Percentiles rank a stretch among this genome's conserved stretches.
phyloP scores from a whole-genome alignment of 2,329 filamentous ascomycete genomes.

The Sporothrix phasma region DNA sequence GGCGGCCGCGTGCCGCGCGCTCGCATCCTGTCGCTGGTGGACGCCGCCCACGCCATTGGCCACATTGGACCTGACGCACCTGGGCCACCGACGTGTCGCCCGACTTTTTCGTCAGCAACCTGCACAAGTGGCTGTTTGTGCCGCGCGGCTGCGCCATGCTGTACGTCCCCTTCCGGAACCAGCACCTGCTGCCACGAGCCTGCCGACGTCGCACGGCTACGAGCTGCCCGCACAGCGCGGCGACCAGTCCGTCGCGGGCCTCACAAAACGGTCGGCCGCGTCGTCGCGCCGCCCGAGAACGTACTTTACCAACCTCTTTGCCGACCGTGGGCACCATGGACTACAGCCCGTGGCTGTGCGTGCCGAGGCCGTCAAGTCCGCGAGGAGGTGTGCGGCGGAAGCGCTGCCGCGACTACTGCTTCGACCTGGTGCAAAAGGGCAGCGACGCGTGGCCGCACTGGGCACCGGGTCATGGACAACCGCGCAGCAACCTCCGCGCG shows the following conservation, averaged over 20 bases:
- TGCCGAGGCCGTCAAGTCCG: constrained; percentile 54
- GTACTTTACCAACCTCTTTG: constrained; percentile 52
- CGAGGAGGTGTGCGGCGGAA: constrained; percentile 49
- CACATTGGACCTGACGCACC: constrained; percentile 53
- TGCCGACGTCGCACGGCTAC: constrained; percentile 63
- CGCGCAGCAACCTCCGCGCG: constrained; percentile 38
- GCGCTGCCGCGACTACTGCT: constrained; percentile 48
- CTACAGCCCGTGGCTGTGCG: constrained; percentile 50
- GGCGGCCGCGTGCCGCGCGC: constrained; percentile 43
- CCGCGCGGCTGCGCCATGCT: constrained; percentile 62
- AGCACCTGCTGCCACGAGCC: constrained; percentile 53
- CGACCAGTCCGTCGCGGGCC: neutral
- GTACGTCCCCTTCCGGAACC: constrained; percentile 57
- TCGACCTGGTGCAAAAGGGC: constrained; percentile 43
- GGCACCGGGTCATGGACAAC: constrained; percentile 54
- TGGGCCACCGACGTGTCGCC: constrained; percentile 43
- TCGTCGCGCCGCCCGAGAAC: constrained; percentile 29
- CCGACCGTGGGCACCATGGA: constrained; percentile 59
- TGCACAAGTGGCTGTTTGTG: constrained; percentile 65
- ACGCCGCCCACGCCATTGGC: constrained; percentile 62
- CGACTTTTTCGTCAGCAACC: constrained; percentile 66
- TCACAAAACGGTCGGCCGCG: neutral
- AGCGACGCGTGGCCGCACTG: constrained; percentile 47
- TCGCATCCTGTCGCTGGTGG: constrained; percentile 55
- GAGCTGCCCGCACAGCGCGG: constrained; percentile 21